These are phyloP conservation scores for Angomonas desouzai DNA, from an alignment of 208 protist species.

Conservation along the genomic window DNA sequence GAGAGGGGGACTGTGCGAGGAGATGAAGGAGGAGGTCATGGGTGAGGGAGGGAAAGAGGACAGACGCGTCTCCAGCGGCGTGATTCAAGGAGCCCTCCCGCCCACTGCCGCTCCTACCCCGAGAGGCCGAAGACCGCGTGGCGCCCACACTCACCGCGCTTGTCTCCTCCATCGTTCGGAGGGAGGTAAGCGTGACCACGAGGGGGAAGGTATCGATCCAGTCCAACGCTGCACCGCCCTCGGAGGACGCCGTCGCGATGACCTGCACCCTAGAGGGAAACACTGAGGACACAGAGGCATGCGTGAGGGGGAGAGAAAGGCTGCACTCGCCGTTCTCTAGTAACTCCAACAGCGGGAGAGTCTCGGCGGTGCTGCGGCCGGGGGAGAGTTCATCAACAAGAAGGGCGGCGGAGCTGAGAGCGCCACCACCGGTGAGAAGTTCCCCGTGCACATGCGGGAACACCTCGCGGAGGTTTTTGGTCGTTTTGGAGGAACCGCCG, in stretches of 20 bases:
- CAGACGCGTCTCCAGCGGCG: background rate
- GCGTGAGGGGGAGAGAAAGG: background rate
- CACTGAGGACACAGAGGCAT: background rate
- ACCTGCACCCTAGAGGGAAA: background rate
- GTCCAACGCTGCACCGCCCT: background rate
- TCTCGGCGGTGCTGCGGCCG: background rate
- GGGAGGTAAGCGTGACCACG: background rate
- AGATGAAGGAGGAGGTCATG: background rate
- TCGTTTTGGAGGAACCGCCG: background rate
- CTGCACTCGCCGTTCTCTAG: background rate
- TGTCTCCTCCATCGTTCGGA: background rate
- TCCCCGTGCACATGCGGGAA: background rate
- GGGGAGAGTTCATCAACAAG: conserved; percentile 3
- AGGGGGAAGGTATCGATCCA: background rate
- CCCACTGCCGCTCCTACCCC: background rate
- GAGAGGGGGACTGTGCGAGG: background rate
- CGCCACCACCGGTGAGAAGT: conserved; percentile 2
- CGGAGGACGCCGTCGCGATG: background rate
- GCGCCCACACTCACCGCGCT: background rate
- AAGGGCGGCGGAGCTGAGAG: background rate
- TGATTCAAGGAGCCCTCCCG: background rate
- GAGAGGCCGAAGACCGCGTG: background rate
- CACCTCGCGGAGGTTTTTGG: background rate
- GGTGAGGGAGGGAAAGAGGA: background rate
- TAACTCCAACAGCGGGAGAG: background rate